A percentile compares a stretch with the other conserved stretches of the same genome.
Conservation (phyloP, 2,329 filamentous ascomycete genomes). For the Penicillium concentricum region DNA sequence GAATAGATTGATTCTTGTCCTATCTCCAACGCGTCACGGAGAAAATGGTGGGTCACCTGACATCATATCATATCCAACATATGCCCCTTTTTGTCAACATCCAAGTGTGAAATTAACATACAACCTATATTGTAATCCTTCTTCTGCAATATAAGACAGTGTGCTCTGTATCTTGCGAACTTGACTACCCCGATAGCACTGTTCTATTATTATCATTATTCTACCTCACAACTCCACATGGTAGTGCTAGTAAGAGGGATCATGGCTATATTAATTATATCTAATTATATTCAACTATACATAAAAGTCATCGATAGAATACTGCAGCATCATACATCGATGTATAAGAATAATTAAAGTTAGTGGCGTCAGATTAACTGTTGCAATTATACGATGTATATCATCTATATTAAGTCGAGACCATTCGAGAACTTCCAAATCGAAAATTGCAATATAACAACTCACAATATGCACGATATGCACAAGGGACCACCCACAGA, state of each 20-base stretch:
- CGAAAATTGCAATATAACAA: neutral
- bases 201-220: neutral
- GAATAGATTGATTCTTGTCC: neutral
- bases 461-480: neutral
- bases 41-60: conserved; percentile 5
- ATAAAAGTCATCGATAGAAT: neutral
- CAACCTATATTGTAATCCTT: neutral
- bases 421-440: neutral
- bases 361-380: neutral
- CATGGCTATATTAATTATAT: neutral
- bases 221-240: neutral
- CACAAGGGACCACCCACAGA: neutral
- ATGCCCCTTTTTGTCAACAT: conserved; percentile 2
- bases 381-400: neutral
- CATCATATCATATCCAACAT: neutral
- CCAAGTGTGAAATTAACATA: neutral
- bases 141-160: neutral
- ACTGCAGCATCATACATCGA: neutral
- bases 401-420: neutral
- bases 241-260: neutral
- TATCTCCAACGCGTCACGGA: neutral
- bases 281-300: neutral
- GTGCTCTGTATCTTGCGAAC: neutral
- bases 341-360: neutral
- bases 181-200: neutral